phyloP scores from a whole-genome alignment of 2,329 filamentous ascomycete genomes.

The Phoma sp. region DNA sequence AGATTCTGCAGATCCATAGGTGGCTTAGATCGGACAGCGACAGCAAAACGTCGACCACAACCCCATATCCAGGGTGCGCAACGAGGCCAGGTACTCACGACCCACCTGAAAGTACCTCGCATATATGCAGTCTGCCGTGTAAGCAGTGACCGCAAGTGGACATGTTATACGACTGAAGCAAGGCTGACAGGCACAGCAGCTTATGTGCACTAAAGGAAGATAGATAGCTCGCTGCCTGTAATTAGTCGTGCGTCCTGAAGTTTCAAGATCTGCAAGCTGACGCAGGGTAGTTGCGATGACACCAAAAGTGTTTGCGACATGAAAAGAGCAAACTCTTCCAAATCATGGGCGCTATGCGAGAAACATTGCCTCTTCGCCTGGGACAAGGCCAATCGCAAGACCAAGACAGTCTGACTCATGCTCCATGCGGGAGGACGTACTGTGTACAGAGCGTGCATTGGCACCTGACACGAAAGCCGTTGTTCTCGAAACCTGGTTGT shows the following conservation, averaged over 20 bases:
- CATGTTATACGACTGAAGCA: constrained; percentile 20
- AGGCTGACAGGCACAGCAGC: constrained; percentile 25
- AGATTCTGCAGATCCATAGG: constrained; percentile 34
- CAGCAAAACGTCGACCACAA: not conserved
- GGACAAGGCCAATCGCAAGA: constrained; percentile 19
- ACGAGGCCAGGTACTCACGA: not conserved
- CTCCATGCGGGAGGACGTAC: constrained; percentile 12
- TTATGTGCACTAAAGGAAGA: constrained; percentile 14
- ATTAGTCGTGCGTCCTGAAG: constrained; percentile 26
- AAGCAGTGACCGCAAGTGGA: constrained; percentile 7
- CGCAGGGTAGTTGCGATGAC: constrained; percentile 7
- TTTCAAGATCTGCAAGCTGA: constrained; percentile 32
- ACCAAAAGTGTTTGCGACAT: not conserved
- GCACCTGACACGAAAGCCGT: constrained; percentile 43
- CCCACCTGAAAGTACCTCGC: constrained; percentile 2
- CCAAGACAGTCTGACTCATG: constrained; percentile 12
- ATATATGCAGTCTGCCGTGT: constrained; percentile 12
- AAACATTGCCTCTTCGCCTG: constrained; percentile 13
- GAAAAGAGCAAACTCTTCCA: constrained; percentile 2
- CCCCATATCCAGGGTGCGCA: constrained; percentile 1
- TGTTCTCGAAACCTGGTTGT: constrained; percentile 42
- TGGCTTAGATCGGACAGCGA: constrained; percentile 33
- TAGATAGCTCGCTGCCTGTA: constrained; percentile 3
- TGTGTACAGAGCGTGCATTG: constrained; percentile 36
- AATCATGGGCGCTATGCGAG: constrained; percentile 3